A percentile compares a stretch with the other conserved stretches of the same genome.
These are phyloP conservation scores for Stylonectria norvegica DNA, from an alignment of 2,329 filamentous ascomycete genomes.

Conservation along the genomic window DNA sequence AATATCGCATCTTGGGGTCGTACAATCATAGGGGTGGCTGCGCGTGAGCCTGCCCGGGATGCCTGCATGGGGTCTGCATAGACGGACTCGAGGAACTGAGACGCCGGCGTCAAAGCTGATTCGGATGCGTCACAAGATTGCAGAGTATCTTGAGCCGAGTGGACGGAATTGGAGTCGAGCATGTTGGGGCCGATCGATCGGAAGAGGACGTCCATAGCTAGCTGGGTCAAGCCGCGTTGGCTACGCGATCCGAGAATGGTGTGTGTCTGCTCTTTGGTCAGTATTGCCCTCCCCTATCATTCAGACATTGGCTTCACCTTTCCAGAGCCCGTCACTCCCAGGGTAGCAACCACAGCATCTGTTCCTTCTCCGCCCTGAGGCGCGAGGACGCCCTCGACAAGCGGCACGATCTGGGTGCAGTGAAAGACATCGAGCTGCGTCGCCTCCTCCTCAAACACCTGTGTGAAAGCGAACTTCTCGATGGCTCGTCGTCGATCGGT, in stretches of 20 bases:
- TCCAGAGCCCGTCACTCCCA: slow-evolving; percentile 92
- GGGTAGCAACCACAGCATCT: slow-evolving; percentile 84
- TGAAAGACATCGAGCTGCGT: slow-evolving; percentile 84
- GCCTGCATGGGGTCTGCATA: slow-evolving; percentile 63
- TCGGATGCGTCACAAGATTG: slow-evolving; percentile 77
- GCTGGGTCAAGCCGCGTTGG: slow-evolving; percentile 86
- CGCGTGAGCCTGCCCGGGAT: slow-evolving; percentile 60
- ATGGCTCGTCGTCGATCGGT: slow-evolving; percentile 83
- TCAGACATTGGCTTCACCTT: slow-evolving; percentile 59
- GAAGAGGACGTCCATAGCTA: slow-evolving; percentile 87
- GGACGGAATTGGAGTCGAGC: slow-evolving; percentile 56
- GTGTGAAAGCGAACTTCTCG: slow-evolving; percentile 92
- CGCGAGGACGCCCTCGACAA: slow-evolving; percentile 79
- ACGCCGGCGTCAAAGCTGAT: slow-evolving; percentile 69
- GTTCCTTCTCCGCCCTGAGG: slow-evolving; percentile 71
- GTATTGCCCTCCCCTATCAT: slow-evolving; percentile 4
- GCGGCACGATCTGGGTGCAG: slow-evolving; percentile 67
- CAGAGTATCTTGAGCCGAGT: slow-evolving; percentile 68
- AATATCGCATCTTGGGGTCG: slow-evolving; percentile 39
- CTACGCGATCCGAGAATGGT: slow-evolving; percentile 87
- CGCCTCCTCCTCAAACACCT: slow-evolving; percentile 84
- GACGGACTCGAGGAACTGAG: slow-evolving; percentile 73
- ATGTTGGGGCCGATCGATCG: slow-evolving; percentile 72
- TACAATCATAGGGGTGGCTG: slow-evolving; percentile 68
- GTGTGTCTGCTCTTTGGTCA: slow-evolving; percentile 65